Evolutionary conservation across 106 monocot genomes (phyloP).

Genomic region (Vanilla planifolia): DNA sequence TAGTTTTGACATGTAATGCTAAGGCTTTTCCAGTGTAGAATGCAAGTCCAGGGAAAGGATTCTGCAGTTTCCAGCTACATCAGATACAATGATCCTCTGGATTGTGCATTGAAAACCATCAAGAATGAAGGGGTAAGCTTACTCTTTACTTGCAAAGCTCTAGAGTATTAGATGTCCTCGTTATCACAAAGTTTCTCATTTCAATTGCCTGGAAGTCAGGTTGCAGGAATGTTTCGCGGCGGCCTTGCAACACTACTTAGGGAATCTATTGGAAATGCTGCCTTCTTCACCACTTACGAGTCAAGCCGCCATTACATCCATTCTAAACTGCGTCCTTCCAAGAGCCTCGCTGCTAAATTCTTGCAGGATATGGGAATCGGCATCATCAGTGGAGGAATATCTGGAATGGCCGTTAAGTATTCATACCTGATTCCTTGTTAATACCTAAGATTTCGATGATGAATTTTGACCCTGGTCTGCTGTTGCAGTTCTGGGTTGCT

Average conservation of each 20-base stretch:
- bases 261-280: constrained; percentile 79
- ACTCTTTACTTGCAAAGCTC: background rate
- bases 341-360: constrained; percentile 12
- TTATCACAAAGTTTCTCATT: background rate
- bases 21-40: constrained; percentile 83
- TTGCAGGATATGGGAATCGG: constrained; percentile 67
- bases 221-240: constrained; percentile 84
- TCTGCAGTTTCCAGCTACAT: constrained; percentile 24
- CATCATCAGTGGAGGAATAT: constrained; percentile 74
- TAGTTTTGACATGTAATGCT: constrained; percentile 22
- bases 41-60: constrained; percentile 90
- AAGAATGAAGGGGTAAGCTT: constrained; percentile 82
- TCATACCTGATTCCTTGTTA: background rate
- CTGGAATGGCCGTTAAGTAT: constrained; percentile 76
- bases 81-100: constrained; percentile 67
- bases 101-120: constrained; percentile 77
- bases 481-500: constrained; percentile 70
- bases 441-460: background rate
- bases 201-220: constrained; percentile 16
- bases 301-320: constrained; percentile 59
- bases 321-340: constrained; percentile 26
- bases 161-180: background rate
- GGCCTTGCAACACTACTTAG: constrained; percentile 72
- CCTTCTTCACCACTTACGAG: constrained; percentile 88
- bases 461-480: constrained; percentile 4